Evolutionary conservation across 495 filamentous ascomycete genomes (phyloP).

Genomic region (Tetracladium setigerum): DNA sequence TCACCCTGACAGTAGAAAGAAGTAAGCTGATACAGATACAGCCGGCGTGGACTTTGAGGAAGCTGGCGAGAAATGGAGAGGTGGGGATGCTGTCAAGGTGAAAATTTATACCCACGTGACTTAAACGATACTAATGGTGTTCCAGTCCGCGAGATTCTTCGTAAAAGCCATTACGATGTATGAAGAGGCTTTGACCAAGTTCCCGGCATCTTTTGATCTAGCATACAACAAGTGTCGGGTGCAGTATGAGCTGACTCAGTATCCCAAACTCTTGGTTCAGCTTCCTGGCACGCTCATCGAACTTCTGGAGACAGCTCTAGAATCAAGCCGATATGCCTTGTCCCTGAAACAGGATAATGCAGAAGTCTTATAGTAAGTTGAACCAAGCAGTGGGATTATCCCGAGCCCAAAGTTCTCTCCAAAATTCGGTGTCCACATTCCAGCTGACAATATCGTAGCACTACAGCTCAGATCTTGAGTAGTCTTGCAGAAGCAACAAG

Average conservation of each 20-base stretch:
- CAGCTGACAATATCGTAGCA: not conserved
- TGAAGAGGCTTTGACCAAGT: slow-evolving; percentile 48
- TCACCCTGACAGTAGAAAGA: not conserved
- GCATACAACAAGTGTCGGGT: slow-evolving; percentile 68
- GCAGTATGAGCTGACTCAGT: slow-evolving; percentile 58
- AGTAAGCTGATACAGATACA: slow-evolving; percentile 17
- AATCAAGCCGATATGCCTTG: slow-evolving; percentile 54
- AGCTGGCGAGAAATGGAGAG: slow-evolving; percentile 66
- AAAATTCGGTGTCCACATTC: not conserved
- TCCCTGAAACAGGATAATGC: slow-evolving; percentile 51
- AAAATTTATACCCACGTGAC: not conserved
- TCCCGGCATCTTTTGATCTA: slow-evolving; percentile 55
- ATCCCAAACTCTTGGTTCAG: slow-evolving; percentile 46
- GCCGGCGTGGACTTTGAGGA: slow-evolving; percentile 63
- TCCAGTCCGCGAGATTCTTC: slow-evolving; percentile 53
- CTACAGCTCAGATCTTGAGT: slow-evolving; percentile 47
- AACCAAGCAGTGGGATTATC: too few species aligned
- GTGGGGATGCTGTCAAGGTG: slow-evolving; percentile 56
- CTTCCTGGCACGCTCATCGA: slow-evolving; percentile 42
- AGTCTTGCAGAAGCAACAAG: slow-evolving; percentile 47
- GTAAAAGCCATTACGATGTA: slow-evolving; percentile 58
- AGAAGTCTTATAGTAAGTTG: slow-evolving; percentile 49
- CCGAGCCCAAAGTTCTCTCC: too few species aligned
- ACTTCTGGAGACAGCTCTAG: slow-evolving; percentile 46
- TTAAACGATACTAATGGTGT: not conserved